Base-by-base conservation (phyloP, 208 protist species). In the Naegleria fowleri region DNA sequence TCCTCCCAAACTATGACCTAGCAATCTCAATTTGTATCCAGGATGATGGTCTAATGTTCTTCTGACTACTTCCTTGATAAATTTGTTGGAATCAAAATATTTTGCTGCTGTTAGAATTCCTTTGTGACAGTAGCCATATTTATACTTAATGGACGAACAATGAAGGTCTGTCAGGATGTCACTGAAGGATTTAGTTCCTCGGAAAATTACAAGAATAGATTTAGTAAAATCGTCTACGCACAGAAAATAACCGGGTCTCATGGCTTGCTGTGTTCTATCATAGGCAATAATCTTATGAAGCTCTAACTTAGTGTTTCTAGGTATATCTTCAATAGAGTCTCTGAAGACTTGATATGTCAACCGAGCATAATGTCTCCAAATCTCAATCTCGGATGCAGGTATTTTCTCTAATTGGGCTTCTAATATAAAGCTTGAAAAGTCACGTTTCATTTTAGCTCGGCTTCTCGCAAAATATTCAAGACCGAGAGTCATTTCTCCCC, bases 51-150 rank as follows among this genome's bases (percentile, higher is more conserved):
- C 48, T 41, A 89, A 67, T 13, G 41, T 89, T 67, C 36, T 39
- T 52, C 39, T 16, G 36, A 89, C 15, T 25, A 89, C 41, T 67
- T 38, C 11, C n/a, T 89, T 89, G 5, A 89, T 43, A 5, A 88
- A 58, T 33, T 33, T 33, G 41, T 89, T 58, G 1, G 39, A 51
- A 41, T 67, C 36, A 40, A 89, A 89, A 16, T 40, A 89, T 67
- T 89, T 43, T 25, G 86, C 41, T 67, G 86, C 41, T 38, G 11
- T 67, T 3, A 89, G 25, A 41, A 89, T 67, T 38, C 86, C 86
- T 40, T 89, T 67, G 48, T 89, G 86, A 89, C 86, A 89, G 39
- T 67, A 89, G 6, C 86, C 86, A 67, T 89, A 25, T 41, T 89
- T 89, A 29, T 67, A 67, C 6, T 48, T 7, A 41, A 89, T 67